phyloP scores from a whole-genome alignment of 805 yeast species.

The Teunomyces cretensis region DNA sequence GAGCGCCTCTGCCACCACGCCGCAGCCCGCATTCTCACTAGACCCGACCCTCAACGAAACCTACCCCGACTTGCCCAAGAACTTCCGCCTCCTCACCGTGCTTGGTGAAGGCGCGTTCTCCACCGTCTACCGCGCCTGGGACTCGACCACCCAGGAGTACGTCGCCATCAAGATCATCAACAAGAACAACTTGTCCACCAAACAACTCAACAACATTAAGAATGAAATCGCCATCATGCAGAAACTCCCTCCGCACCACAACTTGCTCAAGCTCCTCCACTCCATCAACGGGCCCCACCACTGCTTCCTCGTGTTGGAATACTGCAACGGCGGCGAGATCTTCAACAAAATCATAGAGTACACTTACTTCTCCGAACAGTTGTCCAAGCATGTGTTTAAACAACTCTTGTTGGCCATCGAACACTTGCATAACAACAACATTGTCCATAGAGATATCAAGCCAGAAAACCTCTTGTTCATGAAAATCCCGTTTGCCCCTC shows the following conservation, averaged over 20 bases:
- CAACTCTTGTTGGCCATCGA: slow-evolving; percentile 72
- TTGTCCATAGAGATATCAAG: slow-evolving; percentile 79
- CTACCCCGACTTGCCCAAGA: slow-evolving; percentile 25
- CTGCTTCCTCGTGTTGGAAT: slow-evolving; percentile 67
- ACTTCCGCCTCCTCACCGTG: slow-evolving; percentile 29
- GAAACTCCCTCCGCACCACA: slow-evolving; percentile 44
- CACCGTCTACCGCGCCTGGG: slow-evolving; percentile 71
- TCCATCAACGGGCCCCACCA: slow-evolving; percentile 51
- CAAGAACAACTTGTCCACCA: slow-evolving; percentile 52
- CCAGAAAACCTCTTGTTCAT: slow-evolving; percentile 74
- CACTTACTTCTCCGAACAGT: slow-evolving; percentile 73
- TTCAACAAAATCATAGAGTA: slow-evolving; percentile 76
- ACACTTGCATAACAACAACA: slow-evolving; percentile 63
- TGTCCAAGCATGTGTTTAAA: slow-evolving; percentile 67
- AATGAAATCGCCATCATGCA: slow-evolving; percentile 78
- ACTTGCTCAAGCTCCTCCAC: slow-evolving; percentile 56
- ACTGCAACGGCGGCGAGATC: slow-evolving; percentile 75
- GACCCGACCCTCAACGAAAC: slow-evolving; percentile 9
- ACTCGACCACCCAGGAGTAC: slow-evolving; percentile 36
- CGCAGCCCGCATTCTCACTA: slow-evolving; percentile 7
- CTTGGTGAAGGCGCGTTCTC: slow-evolving; percentile 92
- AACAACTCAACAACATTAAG: slow-evolving; percentile 55
- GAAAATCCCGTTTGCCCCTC: slow-evolving; percentile 48
- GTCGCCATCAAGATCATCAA: slow-evolving; percentile 79
- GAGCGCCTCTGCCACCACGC: not conserved